A percentile compares a stretch with the other conserved stretches of the same genome.
These are phyloP conservation scores for Spizellomyces sp. DNA, from an alignment of 192 early-diverging fungal genomes.

Conservation along the genomic window DNA sequence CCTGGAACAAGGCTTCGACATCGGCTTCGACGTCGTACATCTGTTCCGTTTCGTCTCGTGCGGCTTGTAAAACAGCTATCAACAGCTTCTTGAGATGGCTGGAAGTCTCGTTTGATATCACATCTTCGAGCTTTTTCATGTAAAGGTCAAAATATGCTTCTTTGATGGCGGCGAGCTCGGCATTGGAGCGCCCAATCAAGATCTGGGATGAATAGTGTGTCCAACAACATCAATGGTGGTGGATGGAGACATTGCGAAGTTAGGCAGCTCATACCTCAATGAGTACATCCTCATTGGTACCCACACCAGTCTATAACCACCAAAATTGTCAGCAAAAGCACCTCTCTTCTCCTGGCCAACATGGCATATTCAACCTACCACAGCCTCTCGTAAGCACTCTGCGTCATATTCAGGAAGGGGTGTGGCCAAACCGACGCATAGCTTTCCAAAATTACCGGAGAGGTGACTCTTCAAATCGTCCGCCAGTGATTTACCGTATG, in stretches of 20 bases:
- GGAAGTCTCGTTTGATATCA: background rate
- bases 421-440: conserved; percentile 15
- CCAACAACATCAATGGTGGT: background rate
- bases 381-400: conserved; percentile 2
- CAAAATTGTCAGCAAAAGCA: background rate
- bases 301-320: conserved; percentile 5
- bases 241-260: background rate
- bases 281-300: conserved; percentile 17
- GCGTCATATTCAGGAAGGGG: conserved; percentile 19
- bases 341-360: background rate
- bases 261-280: conserved; percentile 10
- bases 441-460: conserved; percentile 15
- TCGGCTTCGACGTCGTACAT: conserved; percentile 15
- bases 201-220: background rate
- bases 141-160: conserved; percentile 17
- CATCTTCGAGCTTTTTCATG: conserved; percentile 14
- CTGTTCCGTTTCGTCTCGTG: conserved; percentile 16
- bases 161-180: conserved; percentile 23
- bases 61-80: background rate
- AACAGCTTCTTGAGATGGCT: conserved; percentile 13
- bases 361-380: conserved; percentile 1
- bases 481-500: conserved; percentile 5
- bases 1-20: conserved; percentile 21
- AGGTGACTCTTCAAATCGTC: background rate
- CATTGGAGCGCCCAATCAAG: conserved; percentile 25